Conservation (phyloP, 495 filamentous ascomycete species). For the Talaromyces stipitatus region DNA sequence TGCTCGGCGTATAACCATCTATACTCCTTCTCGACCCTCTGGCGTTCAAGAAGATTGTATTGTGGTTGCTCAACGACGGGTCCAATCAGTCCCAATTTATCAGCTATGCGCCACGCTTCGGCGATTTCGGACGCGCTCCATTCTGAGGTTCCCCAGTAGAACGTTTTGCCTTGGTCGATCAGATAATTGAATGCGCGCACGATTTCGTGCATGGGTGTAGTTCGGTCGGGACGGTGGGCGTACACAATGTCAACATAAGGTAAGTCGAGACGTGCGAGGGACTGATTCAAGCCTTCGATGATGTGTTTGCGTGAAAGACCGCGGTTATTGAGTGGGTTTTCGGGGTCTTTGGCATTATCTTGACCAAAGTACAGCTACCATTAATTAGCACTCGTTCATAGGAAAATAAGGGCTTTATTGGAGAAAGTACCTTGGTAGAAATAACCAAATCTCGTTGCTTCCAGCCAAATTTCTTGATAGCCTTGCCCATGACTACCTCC, state of each 20-base stretch:
- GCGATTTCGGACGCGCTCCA: constrained; percentile 79
- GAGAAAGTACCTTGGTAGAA: constrained; percentile 59
- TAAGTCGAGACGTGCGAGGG: constrained; percentile 61
- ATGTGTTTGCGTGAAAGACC: constrained; percentile 81
- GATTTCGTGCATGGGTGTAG: constrained; percentile 80
- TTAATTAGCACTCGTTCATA: background rate
- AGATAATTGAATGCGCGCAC: constrained; percentile 79
- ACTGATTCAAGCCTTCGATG: constrained; percentile 59
- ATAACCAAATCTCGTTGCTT: constrained; percentile 77
- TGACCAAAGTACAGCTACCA: constrained; percentile 52
- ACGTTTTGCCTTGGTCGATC: constrained; percentile 68
- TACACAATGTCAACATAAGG: constrained; percentile 72
- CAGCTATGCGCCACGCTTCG: constrained; percentile 66
- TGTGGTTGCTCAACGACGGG: constrained; percentile 79
- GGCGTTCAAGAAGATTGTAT: constrained; percentile 67
- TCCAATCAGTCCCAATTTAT: constrained; percentile 67
- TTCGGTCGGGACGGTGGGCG: constrained; percentile 74
- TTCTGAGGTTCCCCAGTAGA: constrained; percentile 90
- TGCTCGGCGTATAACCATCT: constrained; percentile 44
- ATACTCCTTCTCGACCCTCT: constrained; percentile 61
- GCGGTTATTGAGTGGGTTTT: constrained; percentile 50
- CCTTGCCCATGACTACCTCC: constrained; percentile 67
- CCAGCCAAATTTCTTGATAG: constrained; percentile 54
- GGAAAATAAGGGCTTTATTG: background rate
- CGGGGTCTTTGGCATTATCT: constrained; percentile 49